These are phyloP conservation scores for Globisporangium irregulare DNA, from an alignment of 352 stramenopile species.

Conservation along the genomic window DNA sequence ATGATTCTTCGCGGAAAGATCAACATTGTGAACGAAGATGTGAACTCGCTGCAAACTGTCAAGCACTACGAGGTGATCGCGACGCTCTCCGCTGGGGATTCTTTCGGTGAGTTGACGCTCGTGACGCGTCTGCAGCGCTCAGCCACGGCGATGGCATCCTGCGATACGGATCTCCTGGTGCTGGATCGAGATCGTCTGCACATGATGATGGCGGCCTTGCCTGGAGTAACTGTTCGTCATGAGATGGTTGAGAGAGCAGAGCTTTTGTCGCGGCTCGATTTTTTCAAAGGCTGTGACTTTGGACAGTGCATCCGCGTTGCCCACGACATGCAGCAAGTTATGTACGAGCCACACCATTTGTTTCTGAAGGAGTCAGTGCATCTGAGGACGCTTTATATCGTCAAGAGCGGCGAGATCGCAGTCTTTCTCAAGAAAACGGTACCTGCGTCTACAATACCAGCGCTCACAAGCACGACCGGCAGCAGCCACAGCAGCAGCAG, in stretches of 20 bases:
- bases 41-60: conserved; percentile 28
- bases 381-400: conserved; percentile 57
- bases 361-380: conserved; percentile 56
- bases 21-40: conserved; percentile 77
- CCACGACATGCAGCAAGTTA: conserved; percentile 56
- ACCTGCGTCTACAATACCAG: conserved; percentile 12
- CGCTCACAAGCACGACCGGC: neutral
- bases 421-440: conserved; percentile 48
- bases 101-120: conserved; percentile 71
- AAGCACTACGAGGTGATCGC: conserved; percentile 62
- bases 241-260: conserved; percentile 69
- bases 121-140: conserved; percentile 70
- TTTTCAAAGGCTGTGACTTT: conserved; percentile 59
- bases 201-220: conserved; percentile 31
- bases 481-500: neutral
- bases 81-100: conserved; percentile 61
- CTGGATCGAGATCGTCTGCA: conserved; percentile 61
- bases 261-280: conserved; percentile 57
- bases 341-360: conserved; percentile 55
- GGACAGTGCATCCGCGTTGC: conserved; percentile 71
- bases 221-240: conserved; percentile 63
- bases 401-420: conserved; percentile 63
- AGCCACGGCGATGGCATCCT: conserved; percentile 55
- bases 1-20: conserved; percentile 74
- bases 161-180: conserved; percentile 67